Conservation (phyloP, 2,329 filamentous ascomycete species). For the Talaromyces sp. region DNA sequence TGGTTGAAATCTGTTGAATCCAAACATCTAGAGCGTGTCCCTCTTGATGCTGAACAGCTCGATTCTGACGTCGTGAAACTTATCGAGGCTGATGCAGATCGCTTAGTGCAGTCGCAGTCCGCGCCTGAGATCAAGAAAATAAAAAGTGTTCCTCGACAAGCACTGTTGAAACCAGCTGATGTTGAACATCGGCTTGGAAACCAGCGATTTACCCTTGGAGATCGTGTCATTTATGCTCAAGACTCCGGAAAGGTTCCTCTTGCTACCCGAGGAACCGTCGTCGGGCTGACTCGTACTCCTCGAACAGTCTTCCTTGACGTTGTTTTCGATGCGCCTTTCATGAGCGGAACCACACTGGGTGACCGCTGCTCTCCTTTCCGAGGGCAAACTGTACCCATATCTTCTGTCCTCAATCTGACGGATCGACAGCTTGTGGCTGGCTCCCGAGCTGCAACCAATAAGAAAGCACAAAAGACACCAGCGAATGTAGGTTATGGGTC, state of each 20-base stretch:
- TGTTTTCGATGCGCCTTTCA: slow-evolving; percentile 91
- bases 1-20: slow-evolving; percentile 92
- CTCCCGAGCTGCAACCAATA: slow-evolving; percentile 40
- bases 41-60: slow-evolving; percentile 91
- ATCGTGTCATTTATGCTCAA: slow-evolving; percentile 88
- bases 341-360: slow-evolving; percentile 91
- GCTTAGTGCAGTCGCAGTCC: slow-evolving; percentile 52
- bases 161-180: slow-evolving; percentile 87
- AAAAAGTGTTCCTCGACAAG: slow-evolving; percentile 77
- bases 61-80: slow-evolving; percentile 83
- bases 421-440: slow-evolving; percentile 72
- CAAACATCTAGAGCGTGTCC: slow-evolving; percentile 91
- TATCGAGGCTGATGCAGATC: slow-evolving; percentile 74
- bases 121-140: slow-evolving; percentile 65
- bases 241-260: slow-evolving; percentile 94
- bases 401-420: slow-evolving; percentile 84
- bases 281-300: slow-evolving; percentile 85
- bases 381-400: slow-evolving; percentile 82
- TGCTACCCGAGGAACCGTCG: slow-evolving; percentile 85
- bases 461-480: slow-evolving; percentile 53
- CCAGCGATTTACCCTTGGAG: slow-evolving; percentile 79
- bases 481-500: slow-evolving; percentile 53
- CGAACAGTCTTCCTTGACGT: slow-evolving; percentile 81
- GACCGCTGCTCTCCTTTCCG: slow-evolving; percentile 90
- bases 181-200: slow-evolving; percentile 88